Conservation (phyloP, 208 protist genomes). For the Leishmania tarentolae region DNA sequence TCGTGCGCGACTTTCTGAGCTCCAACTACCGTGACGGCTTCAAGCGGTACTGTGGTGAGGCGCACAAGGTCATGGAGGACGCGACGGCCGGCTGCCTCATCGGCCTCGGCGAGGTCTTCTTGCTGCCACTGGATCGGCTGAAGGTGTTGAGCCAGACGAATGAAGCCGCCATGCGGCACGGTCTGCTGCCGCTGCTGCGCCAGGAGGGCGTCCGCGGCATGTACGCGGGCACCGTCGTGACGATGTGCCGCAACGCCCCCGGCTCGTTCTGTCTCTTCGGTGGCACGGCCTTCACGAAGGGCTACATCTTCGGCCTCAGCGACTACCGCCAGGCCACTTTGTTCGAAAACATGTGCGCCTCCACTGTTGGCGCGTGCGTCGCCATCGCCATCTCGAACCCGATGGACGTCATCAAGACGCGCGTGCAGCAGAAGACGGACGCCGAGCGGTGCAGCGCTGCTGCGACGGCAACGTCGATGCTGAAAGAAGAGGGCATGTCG, state of each 20-base stretch:
- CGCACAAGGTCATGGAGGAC: conserved; percentile 72
- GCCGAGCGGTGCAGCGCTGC: conserved; percentile 55
- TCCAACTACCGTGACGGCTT: conserved; percentile 45
- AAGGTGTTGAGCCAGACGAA: conserved; percentile 93
- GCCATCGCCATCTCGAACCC: conserved; percentile 90
- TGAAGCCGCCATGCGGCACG: conserved; percentile 65
- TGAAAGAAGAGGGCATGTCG: conserved; percentile 75
- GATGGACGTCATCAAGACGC: conserved; percentile 95
- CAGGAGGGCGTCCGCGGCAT: conserved; percentile 83
- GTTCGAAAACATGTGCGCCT: conserved; percentile 87
- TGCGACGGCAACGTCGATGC: conserved; percentile 44
- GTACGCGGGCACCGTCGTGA: conserved; percentile 86
- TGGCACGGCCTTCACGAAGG: conserved; percentile 88
- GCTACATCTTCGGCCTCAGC: conserved; percentile 74
- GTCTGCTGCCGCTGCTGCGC: conserved; percentile 66
- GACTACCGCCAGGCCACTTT: conserved; percentile 82
- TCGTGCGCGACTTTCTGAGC: conserved; percentile 77
- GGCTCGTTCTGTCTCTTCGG: conserved; percentile 93
- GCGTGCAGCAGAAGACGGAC: conserved; percentile 79
- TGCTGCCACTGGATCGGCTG: conserved; percentile 90
- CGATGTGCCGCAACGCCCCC: conserved; percentile 88
- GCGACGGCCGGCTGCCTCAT: conserved; percentile 84
- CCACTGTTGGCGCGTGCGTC: conserved; percentile 77
- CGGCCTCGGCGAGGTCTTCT: conserved; percentile 86
- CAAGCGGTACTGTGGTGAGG: conserved; percentile 55